Evolutionary conservation across 371 early-diverging fungal species (phyloP).

Genomic region (Apophysomyces trapeziformis): DNA sequence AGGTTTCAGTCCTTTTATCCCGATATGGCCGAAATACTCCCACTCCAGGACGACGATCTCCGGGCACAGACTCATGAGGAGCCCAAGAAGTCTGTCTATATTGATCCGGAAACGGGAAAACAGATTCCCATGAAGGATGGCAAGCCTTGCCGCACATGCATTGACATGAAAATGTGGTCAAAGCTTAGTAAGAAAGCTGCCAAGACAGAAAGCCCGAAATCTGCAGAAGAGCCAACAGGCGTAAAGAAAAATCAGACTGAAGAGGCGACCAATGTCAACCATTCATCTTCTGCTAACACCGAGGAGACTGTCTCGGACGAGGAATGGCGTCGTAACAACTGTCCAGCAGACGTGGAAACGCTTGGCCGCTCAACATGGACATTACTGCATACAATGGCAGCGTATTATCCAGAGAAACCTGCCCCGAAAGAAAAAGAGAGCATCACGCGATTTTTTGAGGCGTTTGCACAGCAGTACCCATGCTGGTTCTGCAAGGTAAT

Average conservation of each 20-base stretch:
- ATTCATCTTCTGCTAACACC: neutral
- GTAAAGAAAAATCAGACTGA: neutral
- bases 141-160: slow-evolving; percentile 79
- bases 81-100: neutral
- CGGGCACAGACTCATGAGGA: neutral
- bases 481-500: slow-evolving; percentile 86
- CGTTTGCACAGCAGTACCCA: slow-evolving; percentile 91
- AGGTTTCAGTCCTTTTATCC: neutral
- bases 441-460: slow-evolving; percentile 70
- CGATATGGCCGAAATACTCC: slow-evolving; percentile 1
- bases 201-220: slow-evolving; percentile 24
- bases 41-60: slow-evolving; percentile 4
- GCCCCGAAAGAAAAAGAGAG: slow-evolving; percentile 67
- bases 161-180: slow-evolving; percentile 73
- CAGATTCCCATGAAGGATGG: slow-evolving; percentile 56
- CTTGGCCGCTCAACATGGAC: slow-evolving; percentile 97
- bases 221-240: slow-evolving; percentile 12
- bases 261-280: neutral
- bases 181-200: slow-evolving; percentile 42
- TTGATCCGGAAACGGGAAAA: slow-evolving; percentile 51
- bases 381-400: slow-evolving; percentile 97
- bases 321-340: slow-evolving; percentile 60
- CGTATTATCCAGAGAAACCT: slow-evolving; percentile 94
- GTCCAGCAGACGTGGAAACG: slow-evolving; percentile 87
- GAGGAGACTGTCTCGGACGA: slow-evolving; percentile 20